Conservation (phyloP, 345 rosid genomes). For the Aurinia saxatilis region DNA sequence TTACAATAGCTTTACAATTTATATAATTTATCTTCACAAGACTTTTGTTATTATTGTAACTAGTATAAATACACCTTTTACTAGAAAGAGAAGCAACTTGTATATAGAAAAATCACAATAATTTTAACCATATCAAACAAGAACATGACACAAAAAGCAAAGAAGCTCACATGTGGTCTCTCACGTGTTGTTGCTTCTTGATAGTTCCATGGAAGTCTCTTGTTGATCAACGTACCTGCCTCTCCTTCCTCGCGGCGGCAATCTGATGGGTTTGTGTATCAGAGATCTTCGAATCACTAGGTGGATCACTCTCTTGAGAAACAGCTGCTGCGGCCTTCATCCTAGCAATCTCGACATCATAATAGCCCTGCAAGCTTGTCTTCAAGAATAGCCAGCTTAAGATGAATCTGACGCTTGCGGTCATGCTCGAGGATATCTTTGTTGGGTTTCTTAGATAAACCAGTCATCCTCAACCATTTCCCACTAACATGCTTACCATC, state of each 20-base stretch:
- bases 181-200: too few species aligned
- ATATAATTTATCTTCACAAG: too few species aligned
- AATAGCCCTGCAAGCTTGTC: slow-evolving; percentile 74
- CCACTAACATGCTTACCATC: slow-evolving; percentile 55
- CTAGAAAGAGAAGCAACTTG: too few species aligned
- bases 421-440: slow-evolving; percentile 88
- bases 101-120: too few species aligned
- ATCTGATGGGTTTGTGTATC: slow-evolving; percentile 87
- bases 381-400: slow-evolving; percentile 73
- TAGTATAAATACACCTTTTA: too few species aligned
- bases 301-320: slow-evolving; percentile 29
- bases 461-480: slow-evolving; percentile 69
- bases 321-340: slow-evolving; percentile 44
- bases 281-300: slow-evolving; percentile 44
- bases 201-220: too few species aligned
- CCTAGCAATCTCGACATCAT: slow-evolving; percentile 78
- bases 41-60: too few species aligned
- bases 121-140: too few species aligned
- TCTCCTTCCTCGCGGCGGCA: slow-evolving; percentile 92
- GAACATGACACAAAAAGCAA: too few species aligned
- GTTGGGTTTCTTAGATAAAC: slow-evolving; percentile 74
- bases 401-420: slow-evolving; percentile 86
- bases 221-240: too few species aligned
- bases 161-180: too few species aligned
- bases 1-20: too few species aligned